Evolutionary conservation across 805 yeast genomes (phyloP).

Genomic region (Danielozyma ontarioensis): DNA sequence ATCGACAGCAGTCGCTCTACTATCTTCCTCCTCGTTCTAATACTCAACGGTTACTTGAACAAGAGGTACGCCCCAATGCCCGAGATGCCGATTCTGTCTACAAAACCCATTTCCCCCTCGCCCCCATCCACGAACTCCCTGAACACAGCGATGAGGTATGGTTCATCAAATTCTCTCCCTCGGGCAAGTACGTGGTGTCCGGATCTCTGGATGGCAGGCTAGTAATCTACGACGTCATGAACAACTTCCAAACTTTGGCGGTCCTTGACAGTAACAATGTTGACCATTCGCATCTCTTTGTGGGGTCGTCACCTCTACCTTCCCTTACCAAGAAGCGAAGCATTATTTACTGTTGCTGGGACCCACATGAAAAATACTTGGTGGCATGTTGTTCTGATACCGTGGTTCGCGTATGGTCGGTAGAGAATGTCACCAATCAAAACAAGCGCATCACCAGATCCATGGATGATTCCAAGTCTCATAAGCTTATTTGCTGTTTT

Average conservation of each 20-base stretch:
- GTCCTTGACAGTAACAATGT: slow-evolving; percentile 23
- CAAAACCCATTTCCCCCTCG: slow-evolving; percentile 39
- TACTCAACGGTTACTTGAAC: not conserved
- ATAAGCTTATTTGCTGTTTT: slow-evolving; percentile 28
- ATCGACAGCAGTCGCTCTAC: slow-evolving; percentile 5
- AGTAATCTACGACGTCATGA: slow-evolving; percentile 58
- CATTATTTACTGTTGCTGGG: slow-evolving; percentile 70
- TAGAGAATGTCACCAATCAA: slow-evolving; percentile 24
- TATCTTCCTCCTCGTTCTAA: slow-evolving; percentile 10
- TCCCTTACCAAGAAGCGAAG: slow-evolving; percentile 18
- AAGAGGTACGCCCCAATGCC: not conserved
- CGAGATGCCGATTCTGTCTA: not conserved
- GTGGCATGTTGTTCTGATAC: slow-evolving; percentile 73
- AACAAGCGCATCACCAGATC: slow-evolving; percentile 22
- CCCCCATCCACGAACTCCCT: slow-evolving; percentile 39
- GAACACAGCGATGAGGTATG: slow-evolving; percentile 75
- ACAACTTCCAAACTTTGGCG: slow-evolving; percentile 30
- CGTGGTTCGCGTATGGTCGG: slow-evolving; percentile 64
- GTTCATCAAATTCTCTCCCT: slow-evolving; percentile 73
- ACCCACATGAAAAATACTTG: slow-evolving; percentile 60
- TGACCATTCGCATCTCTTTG: slow-evolving; percentile 23
- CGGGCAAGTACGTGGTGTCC: slow-evolving; percentile 72
- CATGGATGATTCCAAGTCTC: slow-evolving; percentile 13
- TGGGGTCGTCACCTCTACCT: slow-evolving; percentile 20
- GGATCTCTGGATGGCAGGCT: slow-evolving; percentile 66